These are phyloP conservation scores for Aspergillus sp. DNA, from an alignment of 2,329 filamentous ascomycete genomes.

Conservation along the genomic window DNA sequence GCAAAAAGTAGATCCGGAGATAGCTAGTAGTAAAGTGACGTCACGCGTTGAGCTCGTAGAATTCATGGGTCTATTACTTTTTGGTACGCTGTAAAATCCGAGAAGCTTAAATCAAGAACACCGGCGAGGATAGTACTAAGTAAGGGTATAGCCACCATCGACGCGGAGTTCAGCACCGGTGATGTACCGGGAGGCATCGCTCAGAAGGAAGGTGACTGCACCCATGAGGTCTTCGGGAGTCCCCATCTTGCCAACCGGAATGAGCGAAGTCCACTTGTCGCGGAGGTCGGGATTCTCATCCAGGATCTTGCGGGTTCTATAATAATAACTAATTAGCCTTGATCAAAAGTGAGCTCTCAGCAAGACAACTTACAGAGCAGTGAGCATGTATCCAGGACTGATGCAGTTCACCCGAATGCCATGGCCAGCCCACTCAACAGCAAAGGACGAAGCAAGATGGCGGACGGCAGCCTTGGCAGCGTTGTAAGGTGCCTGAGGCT, in stretches of 20 bases:
- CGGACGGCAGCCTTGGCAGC: conserved; percentile 85
- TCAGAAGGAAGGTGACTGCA: conserved; percentile 76
- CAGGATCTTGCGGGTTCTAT: conserved; percentile 83
- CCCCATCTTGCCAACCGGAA: conserved; percentile 91
- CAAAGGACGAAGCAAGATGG: conserved; percentile 77
- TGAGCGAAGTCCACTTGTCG: conserved; percentile 82
- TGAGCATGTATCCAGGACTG: conserved; percentile 93
- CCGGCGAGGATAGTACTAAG: conserved; percentile 38
- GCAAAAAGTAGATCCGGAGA: too few species aligned
- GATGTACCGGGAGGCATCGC: conserved; percentile 68
- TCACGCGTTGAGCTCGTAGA: not conserved
- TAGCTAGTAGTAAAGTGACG: not conserved
- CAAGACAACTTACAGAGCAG: conserved; percentile 63
- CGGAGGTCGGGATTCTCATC: conserved; percentile 87
- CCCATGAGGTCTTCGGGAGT: conserved; percentile 88
- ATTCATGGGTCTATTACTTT: too few species aligned
- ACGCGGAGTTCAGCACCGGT: conserved; percentile 70
- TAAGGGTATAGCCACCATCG: conserved; percentile 82
- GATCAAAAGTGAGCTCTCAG: not conserved
- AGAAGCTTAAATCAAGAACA: not conserved
- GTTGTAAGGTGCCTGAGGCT: conserved; percentile 90
- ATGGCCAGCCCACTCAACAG: conserved; percentile 85
- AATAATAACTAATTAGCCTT: conserved; percentile 3
- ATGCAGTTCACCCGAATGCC: conserved; percentile 93
- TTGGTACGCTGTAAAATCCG: not conserved